Evolutionary conservation across 345 rosid genomes (phyloP).

Genomic region (Carallia pectinifolia): DNA sequence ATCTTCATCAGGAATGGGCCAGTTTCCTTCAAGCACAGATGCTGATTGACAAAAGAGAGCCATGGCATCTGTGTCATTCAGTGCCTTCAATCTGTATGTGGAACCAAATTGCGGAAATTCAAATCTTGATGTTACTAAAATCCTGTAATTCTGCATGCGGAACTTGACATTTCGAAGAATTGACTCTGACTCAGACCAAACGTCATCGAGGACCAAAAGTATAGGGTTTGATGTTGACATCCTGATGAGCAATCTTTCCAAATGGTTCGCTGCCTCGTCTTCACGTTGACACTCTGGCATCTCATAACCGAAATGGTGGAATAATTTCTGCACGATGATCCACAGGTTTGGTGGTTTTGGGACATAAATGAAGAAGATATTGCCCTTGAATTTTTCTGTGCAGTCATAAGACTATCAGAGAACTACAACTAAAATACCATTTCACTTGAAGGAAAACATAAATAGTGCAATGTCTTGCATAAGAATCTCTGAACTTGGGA

Average conservation of each 20-base stretch:
- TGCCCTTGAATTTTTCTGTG: conserved; percentile 44
- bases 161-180: conserved; percentile 23
- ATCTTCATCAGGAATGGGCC: conserved; percentile 11
- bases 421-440: too few species aligned
- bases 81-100: conserved; percentile 18
- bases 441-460: too few species aligned
- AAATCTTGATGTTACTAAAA: conserved; percentile 29
- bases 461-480: too few species aligned
- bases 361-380: conserved; percentile 24
- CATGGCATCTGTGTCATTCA: conserved; percentile 23
- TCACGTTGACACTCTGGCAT: conserved; percentile 17
- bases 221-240: conserved; percentile 1
- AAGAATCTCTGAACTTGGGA: too few species aligned
- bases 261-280: conserved; percentile 25
- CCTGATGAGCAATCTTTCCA: conserved; percentile 21
- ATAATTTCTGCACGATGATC: conserved; percentile 16
- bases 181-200: conserved; percentile 29
- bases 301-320: conserved; percentile 9
- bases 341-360: conserved; percentile 20
- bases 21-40: conserved; percentile 2
- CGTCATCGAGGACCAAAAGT: conserved; percentile 32
- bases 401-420: conserved; percentile 4
- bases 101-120: conserved; percentile 29
- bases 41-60: conserved; percentile 22
- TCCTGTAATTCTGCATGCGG: conserved; percentile 20